These are phyloP conservation scores for Salix dunnii DNA, from an alignment of 345 rosid genomes.

Conservation along the genomic window DNA sequence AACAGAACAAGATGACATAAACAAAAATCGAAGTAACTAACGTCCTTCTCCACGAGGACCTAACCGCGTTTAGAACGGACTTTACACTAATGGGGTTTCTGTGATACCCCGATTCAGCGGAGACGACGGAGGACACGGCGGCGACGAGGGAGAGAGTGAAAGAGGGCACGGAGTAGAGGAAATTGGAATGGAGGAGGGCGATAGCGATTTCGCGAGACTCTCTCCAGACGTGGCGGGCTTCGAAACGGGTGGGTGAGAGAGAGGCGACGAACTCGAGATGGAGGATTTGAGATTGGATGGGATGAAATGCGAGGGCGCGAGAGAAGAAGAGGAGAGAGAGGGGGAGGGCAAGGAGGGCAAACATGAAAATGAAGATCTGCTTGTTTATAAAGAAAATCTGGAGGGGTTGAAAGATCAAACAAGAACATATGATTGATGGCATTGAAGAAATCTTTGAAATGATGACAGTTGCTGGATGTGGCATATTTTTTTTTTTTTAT, in stretches of 20 bases:
- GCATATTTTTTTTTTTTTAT: too few species aligned
- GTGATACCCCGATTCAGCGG: conserved; percentile 32
- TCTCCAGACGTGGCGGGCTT: conserved; percentile 57
- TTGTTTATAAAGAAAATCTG: conserved; percentile 44
- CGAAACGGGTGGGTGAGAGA: conserved; percentile 47
- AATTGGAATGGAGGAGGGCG: conserved; percentile 52
- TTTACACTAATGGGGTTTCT: conserved; percentile 27
- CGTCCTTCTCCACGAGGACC: conserved; percentile 38
- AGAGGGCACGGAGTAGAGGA: conserved; percentile 44
- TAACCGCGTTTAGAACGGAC: conserved; percentile 26
- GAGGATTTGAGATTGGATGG: conserved; percentile 46
- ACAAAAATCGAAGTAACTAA: conserved; percentile 49
- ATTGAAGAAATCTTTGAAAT: too few species aligned
- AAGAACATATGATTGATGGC: too few species aligned
- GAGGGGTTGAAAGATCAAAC: conserved; percentile 25
- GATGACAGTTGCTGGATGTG: too few species aligned
- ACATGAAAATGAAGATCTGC: conserved; percentile 40
- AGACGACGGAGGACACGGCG: conserved; percentile 32
- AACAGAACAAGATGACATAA: conserved; percentile 42
- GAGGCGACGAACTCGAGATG: conserved; percentile 52
- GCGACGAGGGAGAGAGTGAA: conserved; percentile 52
- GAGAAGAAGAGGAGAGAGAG: conserved; percentile 54
- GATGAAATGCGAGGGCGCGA: conserved; percentile 47
- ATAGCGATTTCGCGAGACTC: conserved; percentile 61
- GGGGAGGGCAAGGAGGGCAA: conserved; percentile 50